Base-by-base conservation (phyloP, 257 asterid genomes). In the Scutellaria galericulata region DNA sequence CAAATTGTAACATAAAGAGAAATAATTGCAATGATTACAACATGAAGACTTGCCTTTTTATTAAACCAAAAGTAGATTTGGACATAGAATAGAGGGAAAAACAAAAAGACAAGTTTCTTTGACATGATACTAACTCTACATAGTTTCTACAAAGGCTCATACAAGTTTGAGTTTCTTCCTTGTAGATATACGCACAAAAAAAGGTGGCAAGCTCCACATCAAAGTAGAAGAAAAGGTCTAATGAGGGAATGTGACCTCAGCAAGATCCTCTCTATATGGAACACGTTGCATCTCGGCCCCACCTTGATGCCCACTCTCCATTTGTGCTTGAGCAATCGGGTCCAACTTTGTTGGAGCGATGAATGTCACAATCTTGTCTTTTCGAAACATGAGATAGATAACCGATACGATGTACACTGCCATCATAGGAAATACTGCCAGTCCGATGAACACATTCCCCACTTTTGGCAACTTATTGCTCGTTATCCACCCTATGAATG, bases 351-450 rank as follows among this genome's bases (percentile, higher is more conserved):
- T 66, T 3, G 88, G 89, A 6, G 83, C 87, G 1, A 86, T 71
- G 75, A 81, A 94, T 0, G 98, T 91, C 0, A 78, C 86, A 10
- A 84, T 89, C 0, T 5, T 74, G 54, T 94, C 98, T 70, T 88
- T 91, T 7, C 97, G 88, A n/a, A 91, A 85, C 93, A 88, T 88
- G 3, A 94, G 96, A 64, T 94, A 94, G 9, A 91, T 67, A 11
- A 94, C 92, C 0, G 96, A 73, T 7, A 84, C 1, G n/a, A 89
- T n/a, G 54, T 91, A 94, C 5, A 82, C 42, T 31, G 87, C 95
- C 95, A 94, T 88, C 5, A 86, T 53, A 0, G 96, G 98, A 63
- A 94, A 94, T 0, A 94, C 97, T 55, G 82, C 0, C 22, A 94
- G 79, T 58, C 97, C 96, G 1, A 94, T 75, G 42, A 91, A 86